These are phyloP conservation scores for Ganoderma boninense DNA, from an alignment of 1,284 basidiomycete species.

Conservation along the genomic window DNA sequence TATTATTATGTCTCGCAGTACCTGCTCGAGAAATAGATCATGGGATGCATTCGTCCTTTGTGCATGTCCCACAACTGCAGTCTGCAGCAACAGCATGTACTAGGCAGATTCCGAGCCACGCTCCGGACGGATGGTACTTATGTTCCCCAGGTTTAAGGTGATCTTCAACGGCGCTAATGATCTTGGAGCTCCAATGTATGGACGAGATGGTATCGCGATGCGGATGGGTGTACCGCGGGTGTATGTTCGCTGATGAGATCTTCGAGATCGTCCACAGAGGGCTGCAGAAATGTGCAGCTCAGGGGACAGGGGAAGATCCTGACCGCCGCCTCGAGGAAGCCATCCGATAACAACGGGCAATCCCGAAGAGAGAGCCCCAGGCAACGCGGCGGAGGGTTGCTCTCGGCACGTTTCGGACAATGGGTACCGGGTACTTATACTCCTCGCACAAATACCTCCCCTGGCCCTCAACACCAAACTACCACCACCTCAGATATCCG, in stretches of 20 bases:
- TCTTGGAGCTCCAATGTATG: background rate
- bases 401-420: conserved; percentile 8
- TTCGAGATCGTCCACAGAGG: conserved; percentile 3
- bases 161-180: background rate
- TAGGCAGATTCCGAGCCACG: background rate
- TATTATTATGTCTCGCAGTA: background rate
- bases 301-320: conserved; percentile 6
- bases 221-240: background rate
- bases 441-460: background rate
- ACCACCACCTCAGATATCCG: background rate
- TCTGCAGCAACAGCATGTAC: background rate
- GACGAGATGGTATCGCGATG: background rate
- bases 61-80: background rate
- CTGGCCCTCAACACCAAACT: background rate
- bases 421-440: background rate
- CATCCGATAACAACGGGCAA: conserved; percentile 27
- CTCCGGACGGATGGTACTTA: background rate
- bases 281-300: background rate
- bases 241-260: background rate
- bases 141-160: background rate
- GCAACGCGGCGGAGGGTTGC: conserved; percentile 25
- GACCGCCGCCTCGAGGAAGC: conserved; percentile 17
- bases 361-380: conserved; percentile 13
- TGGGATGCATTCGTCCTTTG: background rate
- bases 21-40: background rate